phyloP scores from a whole-genome alignment of 2,329 filamentous ascomycete genomes.

The Ascochyta koolunga region DNA sequence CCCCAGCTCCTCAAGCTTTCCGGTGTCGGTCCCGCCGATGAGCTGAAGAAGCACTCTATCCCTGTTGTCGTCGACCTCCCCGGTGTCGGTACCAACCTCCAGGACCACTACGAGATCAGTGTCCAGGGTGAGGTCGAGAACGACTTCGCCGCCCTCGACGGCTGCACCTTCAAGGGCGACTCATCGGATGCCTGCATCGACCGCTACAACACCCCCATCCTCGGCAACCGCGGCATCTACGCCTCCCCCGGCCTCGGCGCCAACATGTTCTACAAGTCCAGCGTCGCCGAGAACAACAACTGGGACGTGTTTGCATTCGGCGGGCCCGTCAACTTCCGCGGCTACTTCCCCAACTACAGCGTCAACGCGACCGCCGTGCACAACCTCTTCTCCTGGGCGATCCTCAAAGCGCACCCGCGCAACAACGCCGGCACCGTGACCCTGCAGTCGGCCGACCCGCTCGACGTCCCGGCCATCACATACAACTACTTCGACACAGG shows the following conservation, averaged over 20 bases:
- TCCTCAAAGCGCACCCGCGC: slow-evolving; percentile 67
- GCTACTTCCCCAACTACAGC: slow-evolving; percentile 63
- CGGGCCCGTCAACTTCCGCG: slow-evolving; percentile 60
- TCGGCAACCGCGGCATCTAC: slow-evolving; percentile 54
- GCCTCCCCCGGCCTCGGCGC: slow-evolving; percentile 61
- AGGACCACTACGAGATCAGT: slow-evolving; percentile 63
- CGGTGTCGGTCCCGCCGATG: slow-evolving; percentile 64
- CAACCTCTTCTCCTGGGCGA: slow-evolving; percentile 57
- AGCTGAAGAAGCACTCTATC: slow-evolving; percentile 63
- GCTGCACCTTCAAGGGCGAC: slow-evolving; percentile 49
- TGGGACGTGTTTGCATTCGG: slow-evolving; percentile 64
- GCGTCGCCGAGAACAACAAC: slow-evolving; percentile 53
- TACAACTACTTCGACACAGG: slow-evolving; percentile 54
- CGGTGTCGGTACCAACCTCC: slow-evolving; percentile 69
- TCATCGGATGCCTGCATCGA: slow-evolving; percentile 55
- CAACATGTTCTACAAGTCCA: slow-evolving; percentile 53
- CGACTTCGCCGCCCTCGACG: slow-evolving; percentile 47
- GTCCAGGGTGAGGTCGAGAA: slow-evolving; percentile 54
- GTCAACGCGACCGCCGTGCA: slow-evolving; percentile 58
- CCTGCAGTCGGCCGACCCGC: slow-evolving; percentile 66
- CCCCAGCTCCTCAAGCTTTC: slow-evolving; percentile 68
- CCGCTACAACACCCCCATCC: slow-evolving; percentile 51
- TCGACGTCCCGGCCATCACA: slow-evolving; percentile 65
- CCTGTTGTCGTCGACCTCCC: slow-evolving; percentile 61
- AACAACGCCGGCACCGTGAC: slow-evolving; percentile 67